Evolutionary conservation across 2,329 filamentous ascomycete species (phyloP).

Genomic region (Paraconiothyrium brasiliense): DNA sequence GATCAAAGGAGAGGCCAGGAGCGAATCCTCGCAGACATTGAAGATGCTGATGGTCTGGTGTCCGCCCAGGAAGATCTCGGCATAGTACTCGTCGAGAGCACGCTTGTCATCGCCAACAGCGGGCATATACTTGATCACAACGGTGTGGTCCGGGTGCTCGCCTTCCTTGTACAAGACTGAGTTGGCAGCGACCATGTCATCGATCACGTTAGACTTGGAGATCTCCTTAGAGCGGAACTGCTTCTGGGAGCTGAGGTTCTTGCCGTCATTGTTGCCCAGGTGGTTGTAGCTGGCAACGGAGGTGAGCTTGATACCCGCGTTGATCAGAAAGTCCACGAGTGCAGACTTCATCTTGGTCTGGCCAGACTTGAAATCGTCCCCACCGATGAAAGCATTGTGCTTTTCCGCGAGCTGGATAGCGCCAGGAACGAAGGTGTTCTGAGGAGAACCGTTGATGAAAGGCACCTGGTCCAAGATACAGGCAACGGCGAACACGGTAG

Average conservation of each 20-base stretch:
- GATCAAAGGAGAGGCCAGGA: constrained; percentile 94
- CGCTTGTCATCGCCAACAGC: constrained; percentile 99
- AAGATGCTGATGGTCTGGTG: constrained; percentile 98
- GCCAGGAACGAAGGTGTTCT: constrained; percentile 98
- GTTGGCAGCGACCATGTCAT: constrained; percentile 99
- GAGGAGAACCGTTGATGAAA: constrained; percentile 99
- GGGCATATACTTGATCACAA: constrained; percentile 99
- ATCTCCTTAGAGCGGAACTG: constrained; percentile 99
- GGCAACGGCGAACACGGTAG: constrained; percentile 94
- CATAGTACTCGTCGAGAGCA: constrained; percentile 98
- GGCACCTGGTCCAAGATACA: constrained; percentile 88
- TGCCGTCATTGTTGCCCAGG: constrained; percentile 98
- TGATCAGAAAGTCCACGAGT: constrained; percentile 98
- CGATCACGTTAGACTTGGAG: constrained; percentile 98
- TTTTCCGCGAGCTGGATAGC: constrained; percentile 88
- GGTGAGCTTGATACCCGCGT: constrained; percentile 96
- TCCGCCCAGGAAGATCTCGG: constrained; percentile 97
- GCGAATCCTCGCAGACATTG: constrained; percentile 99
- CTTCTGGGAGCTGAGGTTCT: constrained; percentile 96
- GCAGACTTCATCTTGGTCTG: constrained; percentile 99
- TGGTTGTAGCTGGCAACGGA: constrained; percentile 99
- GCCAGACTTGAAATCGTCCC: constrained; percentile 99
- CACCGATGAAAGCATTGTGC: constrained; percentile 89
- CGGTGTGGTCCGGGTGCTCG: constrained; percentile 97
- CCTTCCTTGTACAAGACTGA: constrained; percentile 85